Percentiles rank a stretch among this genome's conserved stretches.
Evolutionary conservation across 495 filamentous ascomycete genomes (phyloP).

Genomic region (Podospora pseudoanserina): DNA sequence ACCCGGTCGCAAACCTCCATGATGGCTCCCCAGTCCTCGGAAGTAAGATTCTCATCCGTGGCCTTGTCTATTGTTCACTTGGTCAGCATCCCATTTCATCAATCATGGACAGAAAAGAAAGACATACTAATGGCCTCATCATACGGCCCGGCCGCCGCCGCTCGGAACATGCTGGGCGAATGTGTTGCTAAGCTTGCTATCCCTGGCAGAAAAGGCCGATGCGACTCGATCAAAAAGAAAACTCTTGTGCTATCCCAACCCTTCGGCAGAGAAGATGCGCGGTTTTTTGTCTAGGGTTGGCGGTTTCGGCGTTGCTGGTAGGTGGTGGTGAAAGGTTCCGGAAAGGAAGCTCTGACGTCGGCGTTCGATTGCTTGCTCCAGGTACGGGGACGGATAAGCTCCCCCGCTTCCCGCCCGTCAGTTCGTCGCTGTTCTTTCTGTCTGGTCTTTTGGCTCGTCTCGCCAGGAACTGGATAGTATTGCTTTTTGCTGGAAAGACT

Average conservation of each 20-base stretch:
- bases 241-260: neutral
- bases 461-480: neutral
- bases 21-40: constrained; percentile 98
- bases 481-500: neutral
- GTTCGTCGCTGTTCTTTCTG: neutral
- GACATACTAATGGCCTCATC: constrained; percentile 51
- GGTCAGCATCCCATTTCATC: constrained; percentile 13
- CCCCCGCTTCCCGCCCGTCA: neutral
- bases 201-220: neutral
- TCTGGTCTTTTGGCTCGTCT: neutral
- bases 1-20: constrained; percentile 98
- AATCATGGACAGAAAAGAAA: neutral
- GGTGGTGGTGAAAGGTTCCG: neutral
- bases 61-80: constrained; percentile 68
- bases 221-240: neutral
- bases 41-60: constrained; percentile 96
- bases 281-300: constrained; percentile 2
- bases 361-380: neutral
- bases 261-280: neutral
- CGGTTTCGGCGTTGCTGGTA: neutral
- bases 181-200: constrained; percentile 3
- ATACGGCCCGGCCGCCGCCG: constrained; percentile 48
- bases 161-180: constrained; percentile 47
- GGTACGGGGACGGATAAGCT: neutral
- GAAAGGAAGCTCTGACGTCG: constrained; percentile 8